Conservation (phyloP, 345 rosid species). For the Brassica cretica region DNA sequence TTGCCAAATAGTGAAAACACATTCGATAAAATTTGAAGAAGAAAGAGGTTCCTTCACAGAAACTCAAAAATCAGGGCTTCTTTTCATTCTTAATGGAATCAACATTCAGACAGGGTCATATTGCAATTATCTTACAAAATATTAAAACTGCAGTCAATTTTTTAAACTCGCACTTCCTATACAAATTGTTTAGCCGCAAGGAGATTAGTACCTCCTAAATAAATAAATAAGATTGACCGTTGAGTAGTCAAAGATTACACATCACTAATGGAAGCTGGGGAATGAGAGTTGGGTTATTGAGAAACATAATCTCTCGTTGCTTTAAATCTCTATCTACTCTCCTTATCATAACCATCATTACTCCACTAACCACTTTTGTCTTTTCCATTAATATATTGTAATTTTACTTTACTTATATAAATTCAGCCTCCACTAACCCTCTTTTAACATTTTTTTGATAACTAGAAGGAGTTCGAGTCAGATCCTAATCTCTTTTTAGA, state of each 20-base stretch:
- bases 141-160: neutral
- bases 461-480: neutral
- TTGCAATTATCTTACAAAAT: neutral
- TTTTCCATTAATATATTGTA: conserved; percentile 25
- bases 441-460: neutral
- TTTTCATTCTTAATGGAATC: neutral
- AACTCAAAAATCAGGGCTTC: neutral
- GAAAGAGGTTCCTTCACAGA: neutral
- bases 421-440: neutral
- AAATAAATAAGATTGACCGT: neutral
- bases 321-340: neutral
- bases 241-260: conserved; percentile 25
- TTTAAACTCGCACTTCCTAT: neutral
- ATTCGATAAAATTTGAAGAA: neutral
- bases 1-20: neutral
- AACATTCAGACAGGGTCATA: neutral
- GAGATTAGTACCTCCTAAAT: neutral
- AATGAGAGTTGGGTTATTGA: conserved; percentile 32
- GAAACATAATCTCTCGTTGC: conserved; percentile 28
- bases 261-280: conserved; percentile 31
- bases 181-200: neutral
- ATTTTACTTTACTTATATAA: neutral
- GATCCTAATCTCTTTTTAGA: neutral
- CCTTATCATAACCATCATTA: conserved; percentile 21
- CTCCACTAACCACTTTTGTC: conserved; percentile 27